Conservation (phyloP, 331 rosid genomes). For the Malus hybrid region DNA sequence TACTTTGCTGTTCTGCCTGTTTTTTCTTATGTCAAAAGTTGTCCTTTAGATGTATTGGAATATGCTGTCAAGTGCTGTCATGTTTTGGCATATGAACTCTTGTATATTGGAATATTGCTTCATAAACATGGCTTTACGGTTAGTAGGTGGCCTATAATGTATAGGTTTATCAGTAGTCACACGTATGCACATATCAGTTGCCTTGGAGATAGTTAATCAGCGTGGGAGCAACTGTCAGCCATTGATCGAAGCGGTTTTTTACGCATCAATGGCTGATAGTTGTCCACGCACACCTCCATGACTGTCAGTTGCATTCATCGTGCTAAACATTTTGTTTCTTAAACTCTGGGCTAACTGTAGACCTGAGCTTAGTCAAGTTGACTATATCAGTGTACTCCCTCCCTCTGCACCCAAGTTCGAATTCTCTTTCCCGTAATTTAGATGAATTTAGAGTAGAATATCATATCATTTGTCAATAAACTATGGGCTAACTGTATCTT, state of each 20-base stretch:
- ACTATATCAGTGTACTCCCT: no score
- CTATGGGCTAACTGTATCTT: background rate
- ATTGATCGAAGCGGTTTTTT: background rate
- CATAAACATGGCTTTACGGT: background rate
- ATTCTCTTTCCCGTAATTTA: no score
- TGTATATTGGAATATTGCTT: background rate
- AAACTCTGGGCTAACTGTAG: no score
- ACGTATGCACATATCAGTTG: background rate
- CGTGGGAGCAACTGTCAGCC: background rate
- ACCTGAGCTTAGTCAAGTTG: background rate
- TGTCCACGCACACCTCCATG: background rate
- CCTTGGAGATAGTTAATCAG: background rate
- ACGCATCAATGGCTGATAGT: background rate
- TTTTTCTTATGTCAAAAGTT: background rate
- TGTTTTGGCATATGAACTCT: background rate
- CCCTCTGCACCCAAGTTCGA: background rate
- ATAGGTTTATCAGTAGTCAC: background rate
- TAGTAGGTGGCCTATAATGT: background rate
- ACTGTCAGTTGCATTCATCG: background rate
- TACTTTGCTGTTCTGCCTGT: background rate
- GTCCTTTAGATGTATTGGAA: background rate
- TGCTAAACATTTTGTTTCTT: background rate
- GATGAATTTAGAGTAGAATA: background rate
- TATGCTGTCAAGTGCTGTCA: conserved; percentile 3
- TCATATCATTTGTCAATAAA: background rate